Conservation (phyloP, 768 basidiomycete genomes). For the Lyophyllum atratum region DNA sequence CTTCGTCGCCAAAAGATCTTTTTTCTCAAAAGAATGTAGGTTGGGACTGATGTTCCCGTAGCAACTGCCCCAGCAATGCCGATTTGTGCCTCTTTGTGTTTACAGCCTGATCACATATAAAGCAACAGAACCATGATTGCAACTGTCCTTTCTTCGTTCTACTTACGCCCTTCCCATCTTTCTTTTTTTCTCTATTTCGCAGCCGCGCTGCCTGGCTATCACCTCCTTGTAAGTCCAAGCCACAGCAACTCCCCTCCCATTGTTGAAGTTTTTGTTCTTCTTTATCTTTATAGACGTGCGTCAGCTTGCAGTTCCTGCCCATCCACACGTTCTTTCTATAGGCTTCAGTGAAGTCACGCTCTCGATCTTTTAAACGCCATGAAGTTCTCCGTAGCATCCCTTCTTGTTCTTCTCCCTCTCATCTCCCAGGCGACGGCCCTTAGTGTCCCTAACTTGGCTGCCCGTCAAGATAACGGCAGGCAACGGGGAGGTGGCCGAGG, state of each 20-base stretch:
- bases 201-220: slow-evolving; percentile 55
- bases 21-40: neutral
- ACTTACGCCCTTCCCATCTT: slow-evolving; percentile 19
- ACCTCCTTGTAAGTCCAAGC: slow-evolving; percentile 24
- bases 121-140: slow-evolving; percentile 5
- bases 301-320: slow-evolving; percentile 29
- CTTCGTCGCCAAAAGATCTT: too few relatives aligned
- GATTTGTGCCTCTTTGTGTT: slow-evolving; percentile 1
- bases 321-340: slow-evolving; percentile 36
- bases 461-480: slow-evolving; percentile 25
- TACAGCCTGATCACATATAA: slow-evolving; percentile 7
- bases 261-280: neutral
- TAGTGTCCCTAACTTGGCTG: slow-evolving; percentile 23
- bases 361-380: slow-evolving; percentile 38
- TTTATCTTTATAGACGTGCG: slow-evolving; percentile 20
- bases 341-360: slow-evolving; percentile 50
- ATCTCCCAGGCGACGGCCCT: slow-evolving; percentile 35
- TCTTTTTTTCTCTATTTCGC: slow-evolving; percentile 34
- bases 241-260: neutral
- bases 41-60: slow-evolving; percentile 20
- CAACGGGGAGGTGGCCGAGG: slow-evolving; percentile 18
- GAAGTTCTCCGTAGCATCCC: slow-evolving; percentile 48
- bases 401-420: slow-evolving; percentile 41
- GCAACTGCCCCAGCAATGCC: slow-evolving; percentile 19
- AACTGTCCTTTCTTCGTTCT: slow-evolving; percentile 19